Percentiles rank a stretch among this genome's conserved stretches.
phyloP scores from a whole-genome alignment of 805 yeast species.

The Jamesozyma jinghongensis region DNA sequence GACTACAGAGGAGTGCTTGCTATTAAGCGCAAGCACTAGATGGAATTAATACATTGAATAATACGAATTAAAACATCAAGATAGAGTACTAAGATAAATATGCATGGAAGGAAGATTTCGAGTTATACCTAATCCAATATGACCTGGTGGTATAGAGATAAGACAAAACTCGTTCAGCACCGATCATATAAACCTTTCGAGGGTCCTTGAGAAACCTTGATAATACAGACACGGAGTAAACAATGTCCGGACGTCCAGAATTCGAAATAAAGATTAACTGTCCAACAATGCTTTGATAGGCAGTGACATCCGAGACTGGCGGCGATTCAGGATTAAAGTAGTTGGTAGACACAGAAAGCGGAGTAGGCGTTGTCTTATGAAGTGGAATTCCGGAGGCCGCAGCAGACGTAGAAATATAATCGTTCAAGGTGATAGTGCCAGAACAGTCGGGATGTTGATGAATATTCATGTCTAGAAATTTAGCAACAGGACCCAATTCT shows the following conservation, averaged over 20 bases:
- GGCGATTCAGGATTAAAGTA: not conserved
- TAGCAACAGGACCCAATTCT: too few species aligned
- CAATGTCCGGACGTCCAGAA: constrained; percentile 9
- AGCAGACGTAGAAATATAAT: constrained; percentile 4
- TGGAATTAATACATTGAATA: too few species aligned
- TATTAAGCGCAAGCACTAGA: too few species aligned
- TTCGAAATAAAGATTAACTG: constrained; percentile 6
- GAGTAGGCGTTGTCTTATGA: not conserved
- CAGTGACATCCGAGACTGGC: not conserved
- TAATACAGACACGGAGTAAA: constrained; percentile 3
- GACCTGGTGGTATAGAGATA: constrained; percentile 7
- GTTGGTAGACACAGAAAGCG: not conserved
- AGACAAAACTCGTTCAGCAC: constrained; percentile 3
- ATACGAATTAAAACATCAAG: too few species aligned
- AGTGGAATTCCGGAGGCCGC: constrained; percentile 10
- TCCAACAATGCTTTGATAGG: too few species aligned
- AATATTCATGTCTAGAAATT: too few species aligned
- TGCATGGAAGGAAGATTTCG: not conserved
- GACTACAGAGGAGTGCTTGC: too few species aligned
- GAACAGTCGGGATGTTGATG: not conserved
- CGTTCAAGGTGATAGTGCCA: constrained; percentile 1
- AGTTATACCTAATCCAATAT: constrained; percentile 1
- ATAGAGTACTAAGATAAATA: too few species aligned
- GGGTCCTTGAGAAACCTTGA: constrained; percentile 5
- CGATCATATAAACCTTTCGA: constrained; percentile 1